These are phyloP conservation scores for Ustilago shanxiensis DNA, from an alignment of 1,284 basidiomycete genomes.

Conservation along the genomic window DNA sequence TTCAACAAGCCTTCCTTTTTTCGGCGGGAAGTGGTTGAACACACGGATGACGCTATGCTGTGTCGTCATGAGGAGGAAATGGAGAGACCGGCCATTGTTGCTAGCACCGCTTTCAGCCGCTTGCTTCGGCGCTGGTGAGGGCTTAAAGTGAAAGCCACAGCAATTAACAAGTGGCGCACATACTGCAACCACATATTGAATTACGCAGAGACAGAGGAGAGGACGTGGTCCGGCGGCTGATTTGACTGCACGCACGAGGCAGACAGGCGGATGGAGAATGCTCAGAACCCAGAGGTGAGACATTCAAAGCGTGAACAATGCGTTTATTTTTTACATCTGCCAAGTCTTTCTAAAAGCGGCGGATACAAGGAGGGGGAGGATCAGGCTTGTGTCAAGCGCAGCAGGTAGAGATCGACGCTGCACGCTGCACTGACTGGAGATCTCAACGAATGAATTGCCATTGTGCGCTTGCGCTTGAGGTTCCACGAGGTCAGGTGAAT, in stretches of 20 bases:
- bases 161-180: constrained; percentile 6
- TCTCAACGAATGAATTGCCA: too few relatives aligned
- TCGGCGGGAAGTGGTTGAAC: constrained; percentile 1
- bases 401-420: background rate
- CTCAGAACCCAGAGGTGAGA: constrained; percentile 15
- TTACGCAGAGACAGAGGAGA: background rate
- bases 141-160: too few relatives aligned
- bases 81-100: background rate
- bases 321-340: background rate
- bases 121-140: too few relatives aligned
- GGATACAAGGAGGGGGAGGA: background rate
- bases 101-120: background rate
- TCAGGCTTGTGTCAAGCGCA: too few relatives aligned
- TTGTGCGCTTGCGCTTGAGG: too few relatives aligned
- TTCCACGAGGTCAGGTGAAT: background rate
- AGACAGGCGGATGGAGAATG: background rate
- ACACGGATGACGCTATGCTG: background rate
- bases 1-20: too few relatives aligned
- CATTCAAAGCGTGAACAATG: constrained; percentile 1
- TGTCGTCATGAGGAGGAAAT: background rate
- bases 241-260: background rate
- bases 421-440: too few relatives aligned
- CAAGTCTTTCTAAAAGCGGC: constrained; percentile 15
- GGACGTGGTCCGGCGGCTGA: background rate
- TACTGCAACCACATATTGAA: background rate